Percentiles rank a stretch among this genome's conserved stretches.
Conservation (phyloP, 2,329 filamentous ascomycete species). For the Aspergillus pseudoterreus region DNA sequence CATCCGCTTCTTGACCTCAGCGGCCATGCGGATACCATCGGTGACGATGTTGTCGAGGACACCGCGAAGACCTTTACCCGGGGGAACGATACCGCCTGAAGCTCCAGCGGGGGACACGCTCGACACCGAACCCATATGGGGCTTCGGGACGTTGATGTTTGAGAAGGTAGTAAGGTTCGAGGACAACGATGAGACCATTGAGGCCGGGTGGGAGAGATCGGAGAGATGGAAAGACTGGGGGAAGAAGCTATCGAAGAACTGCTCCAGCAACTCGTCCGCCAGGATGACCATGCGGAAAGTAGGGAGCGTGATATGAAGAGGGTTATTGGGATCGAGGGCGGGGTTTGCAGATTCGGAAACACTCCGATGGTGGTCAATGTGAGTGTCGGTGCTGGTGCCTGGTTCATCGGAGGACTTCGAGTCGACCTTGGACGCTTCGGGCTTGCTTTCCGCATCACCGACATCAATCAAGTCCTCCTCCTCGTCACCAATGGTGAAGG, state of each 20-base stretch:
- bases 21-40: conserved; percentile 93
- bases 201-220: conserved; percentile 54
- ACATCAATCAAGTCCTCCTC: conserved; percentile 49
- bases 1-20: conserved; percentile 86
- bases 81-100: conserved; percentile 58
- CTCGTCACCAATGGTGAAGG: conserved; percentile 75
- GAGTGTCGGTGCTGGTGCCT: background rate
- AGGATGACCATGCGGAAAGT: conserved; percentile 99
- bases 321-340: conserved; percentile 87
- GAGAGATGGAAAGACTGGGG: conserved; percentile 87
- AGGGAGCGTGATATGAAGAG: conserved; percentile 89
- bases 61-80: conserved; percentile 75
- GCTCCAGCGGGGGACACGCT: conserved; percentile 44
- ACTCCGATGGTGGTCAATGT: background rate
- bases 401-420: background rate
- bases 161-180: conserved; percentile 83
- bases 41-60: conserved; percentile 97
- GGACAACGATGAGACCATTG: conserved; percentile 48
- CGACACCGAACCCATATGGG: conserved; percentile 35
- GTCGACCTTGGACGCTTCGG: background rate
- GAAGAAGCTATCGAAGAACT: conserved; percentile 96
- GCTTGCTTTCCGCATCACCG: conserved; percentile 21
- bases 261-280: conserved; percentile 89
- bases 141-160: conserved; percentile 56
- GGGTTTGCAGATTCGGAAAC: conserved; percentile 73